Base-by-base conservation (phyloP, 495 filamentous ascomycete species). In the Aspergillus heteromorphus region DNA sequence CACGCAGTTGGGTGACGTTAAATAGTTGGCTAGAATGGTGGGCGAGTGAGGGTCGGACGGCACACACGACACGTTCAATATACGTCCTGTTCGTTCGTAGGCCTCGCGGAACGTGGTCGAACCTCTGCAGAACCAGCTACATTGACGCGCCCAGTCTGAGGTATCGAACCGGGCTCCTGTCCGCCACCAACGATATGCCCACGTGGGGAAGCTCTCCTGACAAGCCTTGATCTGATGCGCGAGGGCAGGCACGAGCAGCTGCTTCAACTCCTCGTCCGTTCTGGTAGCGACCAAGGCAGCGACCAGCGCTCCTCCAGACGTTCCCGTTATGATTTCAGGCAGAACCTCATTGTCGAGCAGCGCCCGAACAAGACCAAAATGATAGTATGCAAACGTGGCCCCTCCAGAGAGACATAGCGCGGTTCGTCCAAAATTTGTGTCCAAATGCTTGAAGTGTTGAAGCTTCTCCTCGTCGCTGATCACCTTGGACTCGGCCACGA, bases 381-480 rank as follows among this genome's bases (percentile, higher is more conserved):
- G 93, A 63, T 97, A 97, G 63, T 95, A 98, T 19, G 93, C 91
- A 73, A 97, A 97, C 2, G 87, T 87, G 6, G 92, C 93, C n/a
- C 93, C 93, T 0, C 93, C 93, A 8, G 89, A 95, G 4, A 97
- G 75, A 67, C 92, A 97, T 10, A 98, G 75, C 0, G 93, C 93
- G 11, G 92, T 95, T 17, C 91, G 87, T 17, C 93, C 93, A 61
- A 85, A 96, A 65, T 97, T 97, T 38, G 88, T 89, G 60, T 88
- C 82, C 23, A 97, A 75, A 43, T 93, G 87, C 65, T 90, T 93
- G 75, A 95, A 95, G 54, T 95, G 71, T n/a, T 73, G 72, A 38
- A 88, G 81, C 70, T 97, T 97, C 63, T 87, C 84, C 14, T 88
- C 85, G 30, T 74, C 66, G n/a, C 73, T 72, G 23, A 96, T 72